Evolutionary conservation across 768 basidiomycete genomes (phyloP).

Genomic region (Sistotremastrum suecicum): DNA sequence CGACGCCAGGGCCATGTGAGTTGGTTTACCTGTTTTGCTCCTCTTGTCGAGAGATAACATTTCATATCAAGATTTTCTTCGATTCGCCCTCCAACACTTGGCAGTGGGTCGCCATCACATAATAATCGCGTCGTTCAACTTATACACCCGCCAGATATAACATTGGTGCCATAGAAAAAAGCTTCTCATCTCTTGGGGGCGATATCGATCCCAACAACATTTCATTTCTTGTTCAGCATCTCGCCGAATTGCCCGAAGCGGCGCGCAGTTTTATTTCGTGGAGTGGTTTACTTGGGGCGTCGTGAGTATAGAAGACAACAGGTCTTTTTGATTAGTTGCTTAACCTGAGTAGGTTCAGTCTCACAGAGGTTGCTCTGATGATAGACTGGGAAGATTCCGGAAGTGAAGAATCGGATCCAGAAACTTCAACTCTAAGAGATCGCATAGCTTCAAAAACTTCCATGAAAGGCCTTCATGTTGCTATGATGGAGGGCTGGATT

Average conservation of each 20-base stretch:
- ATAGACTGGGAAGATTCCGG: constrained; percentile 61
- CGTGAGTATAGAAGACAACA: constrained; percentile 24
- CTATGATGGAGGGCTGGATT: constrained; percentile 61
- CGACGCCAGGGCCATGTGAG: constrained; percentile 50
- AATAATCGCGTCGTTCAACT: not conserved
- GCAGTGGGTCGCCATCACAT: constrained; percentile 31
- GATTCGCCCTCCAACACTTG: constrained; percentile 53
- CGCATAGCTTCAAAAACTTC: constrained; percentile 34
- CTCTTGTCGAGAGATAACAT: not conserved
- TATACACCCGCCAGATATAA: constrained; percentile 30
- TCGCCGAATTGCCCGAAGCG: constrained; percentile 47
- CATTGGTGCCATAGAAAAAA: constrained; percentile 40
- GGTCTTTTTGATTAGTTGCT: not conserved
- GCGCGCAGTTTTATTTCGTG: constrained; percentile 53
- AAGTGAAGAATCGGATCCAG: constrained; percentile 30
- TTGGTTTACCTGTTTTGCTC: constrained; percentile 1
- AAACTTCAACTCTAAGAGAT: constrained; percentile 9
- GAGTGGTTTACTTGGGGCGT: constrained; percentile 63
- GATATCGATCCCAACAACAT: constrained; percentile 46
- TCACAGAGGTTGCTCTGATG: constrained; percentile 57
- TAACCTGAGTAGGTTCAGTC: constrained; percentile 38
- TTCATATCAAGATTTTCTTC: constrained; percentile 37
- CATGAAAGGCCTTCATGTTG: constrained; percentile 54
- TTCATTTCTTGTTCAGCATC: constrained; percentile 42
- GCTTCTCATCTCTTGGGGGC: constrained; percentile 34